phyloP scores from a whole-genome alignment of 805 yeast genomes.

The Suhomyces emberorum region DNA sequence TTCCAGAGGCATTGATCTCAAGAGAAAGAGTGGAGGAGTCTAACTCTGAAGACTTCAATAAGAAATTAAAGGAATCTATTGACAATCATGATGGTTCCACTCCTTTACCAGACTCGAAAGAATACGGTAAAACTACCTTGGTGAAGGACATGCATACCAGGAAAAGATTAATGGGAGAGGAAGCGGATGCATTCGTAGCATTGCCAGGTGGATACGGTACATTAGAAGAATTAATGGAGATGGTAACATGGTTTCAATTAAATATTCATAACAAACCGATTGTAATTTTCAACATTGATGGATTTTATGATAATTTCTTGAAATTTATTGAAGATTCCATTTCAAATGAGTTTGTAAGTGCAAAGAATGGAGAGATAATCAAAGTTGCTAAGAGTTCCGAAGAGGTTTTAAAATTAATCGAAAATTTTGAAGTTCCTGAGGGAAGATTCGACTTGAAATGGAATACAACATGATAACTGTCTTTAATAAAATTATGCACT shows the following conservation, averaged over 20 bases:
- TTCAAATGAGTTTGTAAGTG: slow-evolving; percentile 62
- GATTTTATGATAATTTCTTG: slow-evolving; percentile 72
- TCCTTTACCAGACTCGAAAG: slow-evolving; percentile 55
- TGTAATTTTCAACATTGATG: slow-evolving; percentile 72
- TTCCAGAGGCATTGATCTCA: slow-evolving; percentile 77
- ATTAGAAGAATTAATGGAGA: slow-evolving; percentile 84
- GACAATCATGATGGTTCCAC: slow-evolving; percentile 65
- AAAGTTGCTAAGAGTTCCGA: slow-evolving; percentile 65
- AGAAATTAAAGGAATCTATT: slow-evolving; percentile 47
- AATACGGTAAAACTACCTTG: slow-evolving; percentile 74
- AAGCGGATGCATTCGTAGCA: slow-evolving; percentile 83
- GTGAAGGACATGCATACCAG: slow-evolving; percentile 90
- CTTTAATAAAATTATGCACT: too few relatives aligned
- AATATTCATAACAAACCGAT: slow-evolving; percentile 84
- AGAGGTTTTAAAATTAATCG: slow-evolving; percentile 63
- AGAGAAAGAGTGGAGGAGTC: slow-evolving; percentile 55
- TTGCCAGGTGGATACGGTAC: slow-evolving; percentile 94
- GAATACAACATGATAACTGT: slow-evolving; percentile 28
- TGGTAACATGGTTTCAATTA: slow-evolving; percentile 86
- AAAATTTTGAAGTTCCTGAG: slow-evolving; percentile 60
- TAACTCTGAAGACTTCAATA: slow-evolving; percentile 37
- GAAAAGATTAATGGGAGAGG: slow-evolving; percentile 80
- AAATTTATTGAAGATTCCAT: slow-evolving; percentile 60
- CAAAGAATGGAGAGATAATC: slow-evolving; percentile 63
- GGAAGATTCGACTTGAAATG: slow-evolving; percentile 75